Conservation (phyloP, 768 basidiomycete species). For the Pleurotus citrinopileatus region DNA sequence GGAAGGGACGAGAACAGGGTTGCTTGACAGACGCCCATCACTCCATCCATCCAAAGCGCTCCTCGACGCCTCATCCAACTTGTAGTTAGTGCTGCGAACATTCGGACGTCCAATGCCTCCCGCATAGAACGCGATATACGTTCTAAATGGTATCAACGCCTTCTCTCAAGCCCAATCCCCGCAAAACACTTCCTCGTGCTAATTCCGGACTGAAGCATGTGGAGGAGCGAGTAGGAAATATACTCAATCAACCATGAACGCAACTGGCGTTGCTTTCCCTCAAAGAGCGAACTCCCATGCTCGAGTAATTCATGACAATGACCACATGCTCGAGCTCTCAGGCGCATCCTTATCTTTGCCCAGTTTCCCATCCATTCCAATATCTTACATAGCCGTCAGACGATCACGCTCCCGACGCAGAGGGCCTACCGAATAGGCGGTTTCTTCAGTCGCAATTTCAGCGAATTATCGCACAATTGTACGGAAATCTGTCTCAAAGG, state of each 20-base stretch:
- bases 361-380: neutral
- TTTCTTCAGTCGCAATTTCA: neutral
- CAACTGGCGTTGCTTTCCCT: neutral
- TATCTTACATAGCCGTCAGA: neutral
- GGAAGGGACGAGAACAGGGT: neutral
- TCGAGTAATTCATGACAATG: neutral
- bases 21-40: neutral
- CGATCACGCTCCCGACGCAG: neutral
- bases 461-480: neutral
- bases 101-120: too few relatives aligned
- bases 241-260: neutral
- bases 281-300: conserved; percentile 2
- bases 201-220: neutral
- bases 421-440: neutral
- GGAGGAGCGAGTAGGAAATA: neutral
- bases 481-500: too few relatives aligned
- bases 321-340: conserved; percentile 9
- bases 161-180: neutral
- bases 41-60: too few relatives aligned
- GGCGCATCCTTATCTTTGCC: conserved; percentile 3
- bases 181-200: neutral
- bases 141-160: too few relatives aligned
- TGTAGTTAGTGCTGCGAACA: too few relatives aligned
- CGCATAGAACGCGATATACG: neutral
- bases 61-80: too few relatives aligned